phyloP scores from a whole-genome alignment of 345 rosid genomes.

The Populus alba region DNA sequence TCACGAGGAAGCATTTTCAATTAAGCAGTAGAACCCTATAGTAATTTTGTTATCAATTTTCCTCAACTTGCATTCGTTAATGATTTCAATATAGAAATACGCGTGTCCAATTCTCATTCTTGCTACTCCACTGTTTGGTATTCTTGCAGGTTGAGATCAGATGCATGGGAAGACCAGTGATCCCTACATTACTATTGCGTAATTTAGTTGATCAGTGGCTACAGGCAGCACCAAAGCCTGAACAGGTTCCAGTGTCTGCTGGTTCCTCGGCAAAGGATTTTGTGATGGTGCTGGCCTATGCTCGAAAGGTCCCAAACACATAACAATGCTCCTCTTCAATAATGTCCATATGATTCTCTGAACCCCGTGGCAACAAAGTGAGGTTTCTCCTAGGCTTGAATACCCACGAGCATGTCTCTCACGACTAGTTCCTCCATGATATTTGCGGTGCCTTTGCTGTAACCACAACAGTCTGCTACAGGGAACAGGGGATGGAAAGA shows the following conservation, averaged over 20 bases:
- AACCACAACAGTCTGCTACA: neutral
- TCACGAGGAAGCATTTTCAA: neutral
- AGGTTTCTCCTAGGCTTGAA: constrained; percentile 12
- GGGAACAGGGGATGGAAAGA: neutral
- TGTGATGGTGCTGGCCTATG: constrained; percentile 30
- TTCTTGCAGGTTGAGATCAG: constrained; percentile 29
- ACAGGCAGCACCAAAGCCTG: constrained; percentile 13
- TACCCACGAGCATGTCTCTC: neutral
- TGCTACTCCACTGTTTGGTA: neutral
- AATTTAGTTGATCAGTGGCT: constrained; percentile 28
- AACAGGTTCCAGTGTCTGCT: constrained; percentile 14
- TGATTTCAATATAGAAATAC: neutral
- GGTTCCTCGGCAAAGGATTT: constrained; percentile 33
- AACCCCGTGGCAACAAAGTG: neutral
- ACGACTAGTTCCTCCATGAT: neutral
- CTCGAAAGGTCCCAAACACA: constrained; percentile 23
- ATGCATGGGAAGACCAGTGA: constrained; percentile 28
- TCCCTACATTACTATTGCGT: constrained; percentile 22
- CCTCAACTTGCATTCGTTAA: neutral
- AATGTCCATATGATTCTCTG: constrained; percentile 5
- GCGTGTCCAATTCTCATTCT: neutral
- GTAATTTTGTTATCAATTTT: no score
- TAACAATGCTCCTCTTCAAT: neutral
- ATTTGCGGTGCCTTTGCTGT: neutral
- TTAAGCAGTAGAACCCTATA: neutral